These are phyloP conservation scores for Colletotrichum gigasporum DNA, from an alignment of 2,329 filamentous ascomycete genomes.

Conservation along the genomic window DNA sequence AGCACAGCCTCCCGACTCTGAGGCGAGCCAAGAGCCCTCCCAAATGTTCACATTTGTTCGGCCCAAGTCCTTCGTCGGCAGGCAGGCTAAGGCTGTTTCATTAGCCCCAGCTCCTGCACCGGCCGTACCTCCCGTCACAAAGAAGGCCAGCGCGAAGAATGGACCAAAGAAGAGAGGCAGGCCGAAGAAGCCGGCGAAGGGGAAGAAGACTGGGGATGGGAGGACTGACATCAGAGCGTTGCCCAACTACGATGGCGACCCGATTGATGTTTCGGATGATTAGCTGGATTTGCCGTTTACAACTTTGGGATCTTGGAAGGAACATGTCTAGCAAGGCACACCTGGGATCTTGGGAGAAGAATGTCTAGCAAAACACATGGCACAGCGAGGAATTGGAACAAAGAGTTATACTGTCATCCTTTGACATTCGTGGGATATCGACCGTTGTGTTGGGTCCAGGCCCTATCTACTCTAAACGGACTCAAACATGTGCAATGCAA, in stretches of 20 bases:
- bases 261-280: slow-evolving; percentile 29
- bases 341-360: too few relatives aligned
- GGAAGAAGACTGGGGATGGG: slow-evolving; percentile 15
- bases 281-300: background rate
- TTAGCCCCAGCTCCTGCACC: background rate
- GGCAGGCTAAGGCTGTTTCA: background rate
- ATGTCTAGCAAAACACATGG: background rate
- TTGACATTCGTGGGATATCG: slow-evolving; percentile 28
- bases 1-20: slow-evolving; percentile 13
- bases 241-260: slow-evolving; percentile 27
- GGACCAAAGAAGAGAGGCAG: background rate
- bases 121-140: background rate
- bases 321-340: background rate
- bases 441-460: slow-evolving; percentile 23
- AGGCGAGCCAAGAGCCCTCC: background rate
- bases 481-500: slow-evolving; percentile 14
- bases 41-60: slow-evolving; percentile 17
- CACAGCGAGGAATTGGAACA: background rate
- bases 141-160: too few relatives aligned
- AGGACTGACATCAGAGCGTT: slow-evolving; percentile 24
- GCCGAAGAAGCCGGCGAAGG: background rate
- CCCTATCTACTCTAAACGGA: slow-evolving; percentile 13
- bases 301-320: background rate
- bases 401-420: slow-evolving; percentile 3
- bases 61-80: slow-evolving; percentile 30